Base-by-base conservation (phyloP, 305 asterid species). In the Fraxinus floribunda region DNA sequence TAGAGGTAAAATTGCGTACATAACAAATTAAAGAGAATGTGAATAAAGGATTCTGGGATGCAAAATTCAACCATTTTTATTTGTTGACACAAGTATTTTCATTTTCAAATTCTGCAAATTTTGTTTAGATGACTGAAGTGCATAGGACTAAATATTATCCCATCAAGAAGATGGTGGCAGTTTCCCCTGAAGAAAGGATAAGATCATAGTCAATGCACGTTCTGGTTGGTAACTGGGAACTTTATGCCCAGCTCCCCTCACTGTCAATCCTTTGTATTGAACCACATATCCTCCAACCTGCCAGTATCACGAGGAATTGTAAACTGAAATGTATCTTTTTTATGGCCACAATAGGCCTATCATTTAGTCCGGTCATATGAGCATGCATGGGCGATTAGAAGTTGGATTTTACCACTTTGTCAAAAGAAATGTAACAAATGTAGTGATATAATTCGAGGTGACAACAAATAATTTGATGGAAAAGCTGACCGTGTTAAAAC, bases 251-350 rank as follows among this genome's bases (percentile, higher is more conserved):
- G 88, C 90, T 57, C 88, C 90, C 81, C 91, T 89, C 46, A 89
- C 91, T 34, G 89, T 89, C 85, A 89, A 29, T 71, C 88, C 88
- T 81, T 82, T 71, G 81, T 89, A 89, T 41, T 70, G 84, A 20
- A 79, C 91, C 15, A 85, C 88, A 29, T 88, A 88, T 70, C 91
- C 90, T 86, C 91, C 91, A 36, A 88, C 91, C 88, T 89, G 85
- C 41, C 70, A 79, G 34, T 29, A 15, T 64, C 18, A 60, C 70
- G 70, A 60, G 70, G 30, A 60, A 20, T 60, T 22, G 11, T 60
- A 20, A 60, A 60, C 26, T 20, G 70, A 20, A 60, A 60, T 57
- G 29, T 18, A 18, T 60, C 30, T 57, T 60, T 60, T 3, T 20
- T 60, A 7, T n/a, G 24, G 66, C 66, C 18, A 55, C 66, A 55